These are phyloP conservation scores for Mortierella sp. DNA, from an alignment of 371 early-diverging fungal species.

Conservation along the genomic window DNA sequence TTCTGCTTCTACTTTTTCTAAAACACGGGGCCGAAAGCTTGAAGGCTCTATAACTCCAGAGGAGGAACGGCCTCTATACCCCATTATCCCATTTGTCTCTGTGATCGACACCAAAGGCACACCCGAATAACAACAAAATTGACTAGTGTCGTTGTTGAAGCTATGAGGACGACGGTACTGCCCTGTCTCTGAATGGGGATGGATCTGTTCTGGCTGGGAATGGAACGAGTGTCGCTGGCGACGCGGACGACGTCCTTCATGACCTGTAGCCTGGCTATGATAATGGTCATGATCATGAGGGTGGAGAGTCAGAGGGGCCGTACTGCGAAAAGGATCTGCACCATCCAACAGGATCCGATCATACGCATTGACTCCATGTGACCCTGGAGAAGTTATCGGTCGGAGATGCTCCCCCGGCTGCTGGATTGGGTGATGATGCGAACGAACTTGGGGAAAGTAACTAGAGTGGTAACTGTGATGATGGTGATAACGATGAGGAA, in stretches of 20 bases:
- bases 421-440: no score
- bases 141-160: conserved; percentile 16
- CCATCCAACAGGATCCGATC: not conserved
- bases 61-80: not conserved
- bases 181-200: not conserved
- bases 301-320: not conserved
- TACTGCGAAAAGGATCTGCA: conserved; percentile 14
- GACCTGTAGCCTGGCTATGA: no score
- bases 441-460: no score
- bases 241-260: not conserved
- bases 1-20: conserved; percentile 17
- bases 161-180: not conserved
- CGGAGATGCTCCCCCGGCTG: no score
- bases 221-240: conserved; percentile 17
- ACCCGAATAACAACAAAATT: conserved; percentile 13
- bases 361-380: not conserved
- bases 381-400: not conserved
- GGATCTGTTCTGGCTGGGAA: not conserved
- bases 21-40: conserved; percentile 11
- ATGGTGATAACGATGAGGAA: no score
- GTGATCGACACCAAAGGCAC: not conserved
- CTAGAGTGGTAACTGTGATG: no score
- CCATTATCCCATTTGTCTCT: not conserved
- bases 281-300: not conserved
- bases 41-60: not conserved